Evolutionary conservation across 305 asterid genomes (phyloP).

Genomic region (Ajuga reptans): DNA sequence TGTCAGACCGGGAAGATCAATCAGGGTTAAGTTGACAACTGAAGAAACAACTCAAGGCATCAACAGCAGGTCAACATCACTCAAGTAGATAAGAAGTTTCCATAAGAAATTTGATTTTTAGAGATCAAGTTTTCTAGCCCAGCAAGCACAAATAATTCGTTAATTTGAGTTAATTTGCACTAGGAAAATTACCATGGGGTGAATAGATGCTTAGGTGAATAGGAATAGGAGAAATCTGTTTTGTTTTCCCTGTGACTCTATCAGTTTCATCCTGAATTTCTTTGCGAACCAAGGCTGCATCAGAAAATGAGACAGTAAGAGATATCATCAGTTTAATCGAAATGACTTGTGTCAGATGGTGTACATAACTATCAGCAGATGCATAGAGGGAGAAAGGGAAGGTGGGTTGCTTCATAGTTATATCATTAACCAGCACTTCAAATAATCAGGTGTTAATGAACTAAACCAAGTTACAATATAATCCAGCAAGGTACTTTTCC

Average conservation of each 20-base stretch:
- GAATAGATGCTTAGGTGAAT: slow-evolving; percentile 65
- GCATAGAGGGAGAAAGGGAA: neutral
- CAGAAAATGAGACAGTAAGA: slow-evolving; percentile 13
- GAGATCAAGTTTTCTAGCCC: neutral
- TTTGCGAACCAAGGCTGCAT: slow-evolving; percentile 51
- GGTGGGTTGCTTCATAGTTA: neutral
- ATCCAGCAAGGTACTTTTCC: neutral
- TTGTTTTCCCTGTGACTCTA: slow-evolving; percentile 54
- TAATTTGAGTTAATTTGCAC: too few relatives aligned
- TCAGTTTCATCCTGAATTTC: slow-evolving; percentile 66
- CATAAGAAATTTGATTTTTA: neutral
- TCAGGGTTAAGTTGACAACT: slow-evolving; percentile 87
- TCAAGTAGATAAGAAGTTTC: neutral
- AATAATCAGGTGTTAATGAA: neutral
- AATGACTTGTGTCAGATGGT: neutral
- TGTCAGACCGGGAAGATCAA: slow-evolving; percentile 91
- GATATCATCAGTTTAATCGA: slow-evolving; percentile 3
- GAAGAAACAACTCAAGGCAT: slow-evolving; percentile 28
- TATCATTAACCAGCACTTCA: neutral
- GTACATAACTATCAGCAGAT: neutral
- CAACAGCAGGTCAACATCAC: slow-evolving; percentile 16
- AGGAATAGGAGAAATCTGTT: slow-evolving; percentile 61
- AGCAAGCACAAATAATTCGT: slow-evolving; percentile 6
- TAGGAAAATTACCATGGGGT: slow-evolving; percentile 40
- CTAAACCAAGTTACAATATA: neutral